A percentile compares a stretch with the other conserved stretches of the same genome.
Evolutionary conservation across 805 yeast genomes (phyloP).

Genomic region (Pichia deserticola): DNA sequence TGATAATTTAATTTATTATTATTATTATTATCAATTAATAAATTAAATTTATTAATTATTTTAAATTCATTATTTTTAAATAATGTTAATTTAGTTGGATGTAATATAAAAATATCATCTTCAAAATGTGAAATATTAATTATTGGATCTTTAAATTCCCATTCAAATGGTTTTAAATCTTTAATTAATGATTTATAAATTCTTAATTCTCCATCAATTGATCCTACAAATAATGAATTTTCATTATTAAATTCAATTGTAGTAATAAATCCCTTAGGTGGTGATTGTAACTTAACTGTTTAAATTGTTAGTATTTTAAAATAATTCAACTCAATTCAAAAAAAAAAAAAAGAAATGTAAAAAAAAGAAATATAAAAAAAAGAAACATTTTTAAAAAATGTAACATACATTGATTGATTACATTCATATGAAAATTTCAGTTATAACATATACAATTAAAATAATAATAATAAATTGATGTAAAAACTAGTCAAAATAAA

Average conservation of each 20-base stretch:
- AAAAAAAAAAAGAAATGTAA: no score
- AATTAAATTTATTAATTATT: not conserved
- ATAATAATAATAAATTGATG: no score
- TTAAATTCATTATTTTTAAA: not conserved
- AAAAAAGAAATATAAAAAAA: no score
- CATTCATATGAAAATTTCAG: no score
- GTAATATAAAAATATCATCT: not conserved
- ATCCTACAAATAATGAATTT: not conserved
- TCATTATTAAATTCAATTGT: not conserved
- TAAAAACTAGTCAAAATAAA: no score
- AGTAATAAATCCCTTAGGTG: slow-evolving; percentile 1
- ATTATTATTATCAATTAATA: not conserved
- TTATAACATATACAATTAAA: no score
- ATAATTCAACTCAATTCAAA: no score
- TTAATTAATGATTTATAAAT: not conserved
- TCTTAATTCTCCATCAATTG: not conserved
- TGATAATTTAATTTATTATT: not conserved
- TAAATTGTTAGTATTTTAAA: no score
- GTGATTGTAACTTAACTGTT: not conserved
- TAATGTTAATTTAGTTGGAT: not conserved
- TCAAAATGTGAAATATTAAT: not conserved
- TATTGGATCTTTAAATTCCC: not conserved
- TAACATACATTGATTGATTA: no score
- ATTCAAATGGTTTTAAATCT: no score
- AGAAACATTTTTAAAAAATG: no score